Evolutionary conservation across 2,329 filamentous ascomycete genomes (phyloP).

Genomic region (Xylaria multiplex): DNA sequence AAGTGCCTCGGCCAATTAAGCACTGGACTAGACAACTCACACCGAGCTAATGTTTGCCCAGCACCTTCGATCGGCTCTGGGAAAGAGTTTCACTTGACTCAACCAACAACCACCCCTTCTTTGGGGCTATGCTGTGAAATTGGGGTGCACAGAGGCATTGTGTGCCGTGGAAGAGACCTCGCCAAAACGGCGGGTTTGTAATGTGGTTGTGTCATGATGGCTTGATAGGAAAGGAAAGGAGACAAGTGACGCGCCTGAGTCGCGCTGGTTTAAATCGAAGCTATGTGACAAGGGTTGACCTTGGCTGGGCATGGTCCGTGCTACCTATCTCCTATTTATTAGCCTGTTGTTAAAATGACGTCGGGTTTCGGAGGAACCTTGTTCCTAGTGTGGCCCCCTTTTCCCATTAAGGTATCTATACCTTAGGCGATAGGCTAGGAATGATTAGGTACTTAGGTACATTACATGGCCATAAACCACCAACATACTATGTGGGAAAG

Average conservation of each 20-base stretch:
- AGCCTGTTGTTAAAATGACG: slow-evolving; percentile 15
- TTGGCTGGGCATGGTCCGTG: slow-evolving; percentile 16
- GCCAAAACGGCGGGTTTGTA: slow-evolving; percentile 37
- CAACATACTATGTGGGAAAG: not conserved
- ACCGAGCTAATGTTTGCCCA: slow-evolving; percentile 33
- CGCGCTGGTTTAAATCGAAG: slow-evolving; percentile 34
- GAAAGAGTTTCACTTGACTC: slow-evolving; percentile 46
- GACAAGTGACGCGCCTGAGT: slow-evolving; percentile 32
- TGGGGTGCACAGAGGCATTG: slow-evolving; percentile 39
- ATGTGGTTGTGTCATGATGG: slow-evolving; percentile 40
- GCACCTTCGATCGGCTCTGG: slow-evolving; percentile 38
- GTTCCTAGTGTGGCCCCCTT: slow-evolving; percentile 17
- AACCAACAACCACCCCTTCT: slow-evolving; percentile 59
- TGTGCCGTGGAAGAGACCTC: slow-evolving; percentile 33
- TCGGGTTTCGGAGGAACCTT: slow-evolving; percentile 28
- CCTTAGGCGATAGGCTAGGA: slow-evolving; percentile 19
- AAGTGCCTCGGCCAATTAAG: slow-evolving; percentile 30
- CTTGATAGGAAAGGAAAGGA: slow-evolving; percentile 36
- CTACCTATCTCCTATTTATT: not conserved
- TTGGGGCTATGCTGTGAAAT: slow-evolving; percentile 59
- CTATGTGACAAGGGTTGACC: slow-evolving; percentile 20
- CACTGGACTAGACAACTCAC: slow-evolving; percentile 29
- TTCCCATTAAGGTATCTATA: slow-evolving; percentile 16
- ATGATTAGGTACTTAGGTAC: not conserved
- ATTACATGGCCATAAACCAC: not conserved